Evolutionary conservation across 495 filamentous ascomycete species (phyloP), one percentile per base, ranked within the genome.

Genomic region (Aspergillus diversus): DNA sequence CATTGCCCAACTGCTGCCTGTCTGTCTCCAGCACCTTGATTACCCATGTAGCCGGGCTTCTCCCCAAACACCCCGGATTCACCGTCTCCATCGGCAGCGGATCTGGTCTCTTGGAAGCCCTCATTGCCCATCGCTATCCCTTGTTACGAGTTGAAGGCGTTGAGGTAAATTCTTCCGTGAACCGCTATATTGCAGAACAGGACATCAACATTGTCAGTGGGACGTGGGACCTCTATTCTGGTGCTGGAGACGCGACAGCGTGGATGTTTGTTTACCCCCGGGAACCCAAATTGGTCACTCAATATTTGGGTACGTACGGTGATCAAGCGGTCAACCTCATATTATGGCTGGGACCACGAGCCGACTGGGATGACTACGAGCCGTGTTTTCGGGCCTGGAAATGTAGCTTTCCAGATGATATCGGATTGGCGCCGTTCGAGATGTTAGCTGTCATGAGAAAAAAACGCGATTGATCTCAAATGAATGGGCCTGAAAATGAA

Each of bases 211-310:
- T 73, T 7, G 83, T 86, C 35, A 51, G 54, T 5, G 81, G 79
- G 13, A 79, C 78, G 1, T 79, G 81, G 69, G 74, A 69, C n/a
- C 63, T 82, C 7, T 66, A 71, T 55, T 13, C 67, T 3, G 52
- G 70, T 1, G 79, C 80, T 15, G 60, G 61, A 13, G 61, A 73
- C 21, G 82, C 83, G 3, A 51, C 51, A 1, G 75, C 78, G 27
- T 82, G 83, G 81, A 69, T 87, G 71, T 84, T 85, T 71, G 78
- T 86, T 11, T 87, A 86, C 56, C 84, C 84, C 1, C 74, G 82
- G n/a, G 71, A 83, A 13, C 72, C 77, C 5, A 71, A 67, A 33
- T 61, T 87, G 21, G 57, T 86, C 6, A 55, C 55, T 1, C 77
- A 71, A 47, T 86, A 86, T 64, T 48, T 84, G 27, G 67, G 76